Evolutionary conservation across 805 yeast species (phyloP).

Genomic region (Zygosaccharomyces bailii): DNA sequence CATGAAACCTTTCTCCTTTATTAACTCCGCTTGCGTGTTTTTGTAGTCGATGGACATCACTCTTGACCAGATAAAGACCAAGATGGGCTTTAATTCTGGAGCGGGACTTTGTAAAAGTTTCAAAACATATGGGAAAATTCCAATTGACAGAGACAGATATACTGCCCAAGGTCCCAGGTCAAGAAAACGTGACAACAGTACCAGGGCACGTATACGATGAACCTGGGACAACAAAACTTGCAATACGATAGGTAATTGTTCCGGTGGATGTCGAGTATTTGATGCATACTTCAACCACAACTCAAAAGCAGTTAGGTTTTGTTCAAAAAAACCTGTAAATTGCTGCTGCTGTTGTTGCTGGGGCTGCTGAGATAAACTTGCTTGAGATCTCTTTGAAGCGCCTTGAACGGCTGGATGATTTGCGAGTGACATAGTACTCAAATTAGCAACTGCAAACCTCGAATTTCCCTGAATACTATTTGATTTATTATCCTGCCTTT

Average conservation of each 20-base stretch:
- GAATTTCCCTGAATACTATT: constrained; percentile 30
- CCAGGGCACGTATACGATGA: constrained; percentile 85
- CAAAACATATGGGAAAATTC: constrained; percentile 91
- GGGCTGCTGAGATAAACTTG: constrained; percentile 15
- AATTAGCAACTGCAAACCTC: constrained; percentile 33
- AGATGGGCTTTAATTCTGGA: constrained; percentile 87
- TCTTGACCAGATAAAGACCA: constrained; percentile 96
- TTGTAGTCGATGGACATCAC: constrained; percentile 92
- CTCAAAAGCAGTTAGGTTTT: constrained; percentile 93
- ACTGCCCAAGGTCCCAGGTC: constrained; percentile 99
- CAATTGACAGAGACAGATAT: constrained; percentile 84
- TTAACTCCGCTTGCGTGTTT: constrained; percentile 85
- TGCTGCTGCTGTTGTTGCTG: constrained; percentile 49
- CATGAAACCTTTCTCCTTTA: constrained; percentile 85
- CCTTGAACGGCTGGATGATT: constrained; percentile 26
- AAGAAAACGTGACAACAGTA: constrained; percentile 74
- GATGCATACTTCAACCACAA: constrained; percentile 92
- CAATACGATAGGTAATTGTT: constrained; percentile 88
- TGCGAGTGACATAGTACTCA: constrained; percentile 38
- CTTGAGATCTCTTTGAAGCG: constrained; percentile 10
- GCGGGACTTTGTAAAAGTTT: constrained; percentile 92
- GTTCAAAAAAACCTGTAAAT: constrained; percentile 93
- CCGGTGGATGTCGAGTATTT: constrained; percentile 81
- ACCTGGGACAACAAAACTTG: constrained; percentile 93
- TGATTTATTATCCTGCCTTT: constrained; percentile 17